Percentiles rank a stretch among this genome's conserved stretches.
These are phyloP conservation scores for Pachyrhizus erosus DNA, from an alignment of 306 rosid genomes.

Conservation along the genomic window DNA sequence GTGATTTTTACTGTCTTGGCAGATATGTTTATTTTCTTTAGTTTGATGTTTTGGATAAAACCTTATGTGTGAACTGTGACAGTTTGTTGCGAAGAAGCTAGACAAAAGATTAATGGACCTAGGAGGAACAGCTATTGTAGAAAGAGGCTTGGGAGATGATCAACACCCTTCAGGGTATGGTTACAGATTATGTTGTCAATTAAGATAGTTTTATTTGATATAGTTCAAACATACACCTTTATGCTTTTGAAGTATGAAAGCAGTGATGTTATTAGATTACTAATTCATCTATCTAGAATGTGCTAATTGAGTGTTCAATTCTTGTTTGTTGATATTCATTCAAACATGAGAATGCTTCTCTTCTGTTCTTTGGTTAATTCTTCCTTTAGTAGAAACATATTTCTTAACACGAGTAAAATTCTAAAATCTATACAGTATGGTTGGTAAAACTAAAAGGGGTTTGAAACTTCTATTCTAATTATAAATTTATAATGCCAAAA, in stretches of 20 bases:
- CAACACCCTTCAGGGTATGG: constrained; percentile 94
- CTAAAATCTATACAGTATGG: neutral
- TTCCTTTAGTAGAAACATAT: neutral
- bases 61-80: constrained; percentile 33
- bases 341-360: neutral
- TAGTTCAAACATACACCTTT: constrained; percentile 15
- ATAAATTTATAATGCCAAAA: neutral
- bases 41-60: constrained; percentile 35
- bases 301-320: neutral
- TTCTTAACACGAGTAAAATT: neutral
- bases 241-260: constrained; percentile 36
- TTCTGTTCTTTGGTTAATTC: constrained; percentile 8
- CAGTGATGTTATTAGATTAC: neutral
- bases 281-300: constrained; percentile 21
- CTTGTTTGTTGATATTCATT: constrained; percentile 1
- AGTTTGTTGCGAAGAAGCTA: constrained; percentile 97
- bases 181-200: neutral
- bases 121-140: constrained; percentile 73
- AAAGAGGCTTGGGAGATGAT: constrained; percentile 94
- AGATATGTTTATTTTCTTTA: constrained; percentile 17
- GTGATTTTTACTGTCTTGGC: neutral
- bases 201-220: constrained; percentile 29
- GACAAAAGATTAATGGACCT: constrained; percentile 88
- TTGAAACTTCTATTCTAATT: neutral
- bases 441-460: neutral